Evolutionary conservation across 2,329 filamentous ascomycete genomes (phyloP).

Genomic region (Colletotrichum zoysiae): DNA sequence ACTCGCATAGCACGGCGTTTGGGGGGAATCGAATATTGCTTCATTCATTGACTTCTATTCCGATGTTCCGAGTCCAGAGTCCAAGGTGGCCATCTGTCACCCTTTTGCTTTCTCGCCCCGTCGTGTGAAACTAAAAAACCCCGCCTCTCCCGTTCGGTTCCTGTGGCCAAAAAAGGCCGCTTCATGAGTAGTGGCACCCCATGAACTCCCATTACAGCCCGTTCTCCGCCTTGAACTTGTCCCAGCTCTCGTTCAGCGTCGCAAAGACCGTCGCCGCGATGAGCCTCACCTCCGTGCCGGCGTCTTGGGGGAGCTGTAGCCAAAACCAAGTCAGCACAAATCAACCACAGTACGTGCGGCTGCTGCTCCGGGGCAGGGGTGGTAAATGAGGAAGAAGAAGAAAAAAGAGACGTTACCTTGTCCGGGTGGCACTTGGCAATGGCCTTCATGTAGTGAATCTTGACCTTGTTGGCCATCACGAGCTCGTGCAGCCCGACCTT

Average conservation of each 20-base stretch:
- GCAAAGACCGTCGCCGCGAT: constrained; percentile 76
- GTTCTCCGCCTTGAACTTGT: constrained; percentile 79
- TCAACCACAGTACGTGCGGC: not conserved
- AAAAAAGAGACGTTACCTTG: constrained; percentile 77
- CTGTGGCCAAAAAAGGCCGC: not conserved
- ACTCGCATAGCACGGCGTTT: constrained; percentile 46
- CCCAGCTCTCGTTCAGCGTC: constrained; percentile 79
- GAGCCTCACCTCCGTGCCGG: constrained; percentile 73
- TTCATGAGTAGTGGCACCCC: constrained; percentile 2
- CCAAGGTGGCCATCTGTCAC: not conserved
- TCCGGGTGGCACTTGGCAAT: constrained; percentile 99
- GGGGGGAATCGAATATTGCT: constrained; percentile 37
- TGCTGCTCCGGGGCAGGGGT: not conserved
- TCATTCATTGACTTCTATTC: constrained; percentile 32
- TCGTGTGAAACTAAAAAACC: not conserved
- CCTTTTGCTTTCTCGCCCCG: not conserved
- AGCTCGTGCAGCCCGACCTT: constrained; percentile 95
- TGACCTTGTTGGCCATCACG: constrained; percentile 93
- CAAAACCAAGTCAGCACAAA: not conserved
- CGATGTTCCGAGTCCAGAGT: not conserved
- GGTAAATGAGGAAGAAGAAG: no score
- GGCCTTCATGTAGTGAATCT: constrained; percentile 98
- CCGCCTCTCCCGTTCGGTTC: no score
- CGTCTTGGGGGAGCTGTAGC: constrained; percentile 71
- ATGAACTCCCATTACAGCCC: constrained; percentile 60